These are phyloP conservation scores for Hemileccinum impolitum DNA, from an alignment of 768 basidiomycete genomes.

Conservation along the genomic window DNA sequence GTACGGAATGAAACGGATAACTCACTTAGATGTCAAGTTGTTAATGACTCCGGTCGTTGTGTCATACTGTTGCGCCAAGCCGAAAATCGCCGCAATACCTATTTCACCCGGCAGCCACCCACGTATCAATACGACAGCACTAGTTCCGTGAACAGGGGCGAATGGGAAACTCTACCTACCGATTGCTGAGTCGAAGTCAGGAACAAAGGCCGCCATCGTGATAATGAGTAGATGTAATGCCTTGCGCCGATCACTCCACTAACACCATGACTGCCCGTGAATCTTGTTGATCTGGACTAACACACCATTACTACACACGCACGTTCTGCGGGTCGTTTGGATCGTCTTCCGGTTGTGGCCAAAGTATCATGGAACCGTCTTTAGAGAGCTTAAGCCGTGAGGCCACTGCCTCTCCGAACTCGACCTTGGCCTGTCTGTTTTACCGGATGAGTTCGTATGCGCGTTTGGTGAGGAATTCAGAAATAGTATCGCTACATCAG, in stretches of 20 bases:
- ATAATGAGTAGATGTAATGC: constrained; percentile 44
- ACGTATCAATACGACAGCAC: background rate
- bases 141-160: too few species aligned
- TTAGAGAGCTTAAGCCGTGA: constrained; percentile 43
- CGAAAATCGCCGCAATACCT: constrained; percentile 52
- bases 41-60: constrained; percentile 50
- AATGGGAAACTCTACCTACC: constrained; percentile 30
- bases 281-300: background rate
- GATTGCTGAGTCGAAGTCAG: constrained; percentile 52
- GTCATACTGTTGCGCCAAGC: constrained; percentile 40
- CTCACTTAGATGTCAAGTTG: constrained; percentile 44
- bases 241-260: constrained; percentile 48
- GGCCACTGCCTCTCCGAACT: constrained; percentile 48
- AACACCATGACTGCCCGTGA: background rate
- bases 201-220: constrained; percentile 50
- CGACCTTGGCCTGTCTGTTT: constrained; percentile 43
- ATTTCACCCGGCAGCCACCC: background rate
- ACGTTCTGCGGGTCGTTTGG: constrained; percentile 55
- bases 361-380: constrained; percentile 47
- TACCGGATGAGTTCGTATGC: background rate
- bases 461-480: too few species aligned
- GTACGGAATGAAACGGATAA: background rate
- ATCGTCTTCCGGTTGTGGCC: constrained; percentile 52
- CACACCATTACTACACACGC: constrained; percentile 6
- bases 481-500: too few species aligned